Evolutionary conservation across 2,329 filamentous ascomycete species (phyloP), one percentile per base, ranked within the genome.

Genomic region (Talaromyces atroroseus): DNA sequence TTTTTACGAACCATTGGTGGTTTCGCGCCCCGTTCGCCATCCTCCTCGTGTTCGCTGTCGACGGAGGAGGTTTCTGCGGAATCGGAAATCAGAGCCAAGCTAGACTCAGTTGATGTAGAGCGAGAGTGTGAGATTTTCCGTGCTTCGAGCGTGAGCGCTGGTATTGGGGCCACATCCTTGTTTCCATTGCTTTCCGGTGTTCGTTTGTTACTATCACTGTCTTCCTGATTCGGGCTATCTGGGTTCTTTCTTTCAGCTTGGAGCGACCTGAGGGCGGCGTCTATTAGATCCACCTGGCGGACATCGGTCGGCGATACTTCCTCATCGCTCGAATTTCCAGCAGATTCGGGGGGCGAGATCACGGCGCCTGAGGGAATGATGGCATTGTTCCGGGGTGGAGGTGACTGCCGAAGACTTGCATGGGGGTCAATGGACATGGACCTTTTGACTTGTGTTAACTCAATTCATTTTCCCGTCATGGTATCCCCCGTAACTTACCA

Each of bases 1-100:
- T 99, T 99, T 78, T 99, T 99, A 66, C 94, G 86, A 11, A 99
- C 86, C 85, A 97, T 95, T 54, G 86, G 85, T n/a, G 92, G 91
- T 75, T 94, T 95, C 65, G 76, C 79, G 61, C 68, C 72, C 59
- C 81, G 65, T 58, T 83, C 79, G 63, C 78, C 80, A 47, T 80
- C 81, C 32, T 87, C 85, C 59, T 89, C 85, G 23, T 32, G 52
- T 7, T 56, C 55, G 34, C 56, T 58, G 47, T 58, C 56, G 24
- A 46, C 10, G 20, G 56, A 54, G 61, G 64, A 77, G 67, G 67
- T 78, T 65, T 63, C 78, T 64, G 68, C 56, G 48, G 68, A 59
- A 66, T 72, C 63, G 66, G 74, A 56, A 67, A 76, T 58, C 70
- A 77, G 64, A 68, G 65, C 57, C 49, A 84, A 78, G 29, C 73